Conservation (phyloP, 768 basidiomycete genomes). For the Lactarius sp. region DNA sequence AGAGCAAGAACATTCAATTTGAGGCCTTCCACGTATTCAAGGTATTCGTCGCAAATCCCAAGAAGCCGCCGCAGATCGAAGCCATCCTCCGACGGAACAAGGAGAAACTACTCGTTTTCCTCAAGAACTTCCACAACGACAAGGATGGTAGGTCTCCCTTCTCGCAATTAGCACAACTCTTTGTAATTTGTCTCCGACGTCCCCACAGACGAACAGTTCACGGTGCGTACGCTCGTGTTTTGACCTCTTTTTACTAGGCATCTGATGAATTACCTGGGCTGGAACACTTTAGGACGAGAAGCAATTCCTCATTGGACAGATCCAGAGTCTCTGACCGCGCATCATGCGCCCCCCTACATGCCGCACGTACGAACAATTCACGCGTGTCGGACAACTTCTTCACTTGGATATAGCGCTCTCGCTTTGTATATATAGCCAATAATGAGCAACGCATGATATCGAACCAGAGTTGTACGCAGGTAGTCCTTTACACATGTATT, state of each 20-base stretch:
- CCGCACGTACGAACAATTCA: not conserved
- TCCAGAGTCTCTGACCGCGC: slow-evolving; percentile 59
- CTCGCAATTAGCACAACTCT: not conserved
- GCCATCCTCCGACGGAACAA: slow-evolving; percentile 87
- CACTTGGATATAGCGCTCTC: slow-evolving; percentile 3
- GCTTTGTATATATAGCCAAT: slow-evolving; percentile 19
- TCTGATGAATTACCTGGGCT: slow-evolving; percentile 6
- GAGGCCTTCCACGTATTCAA: slow-evolving; percentile 99
- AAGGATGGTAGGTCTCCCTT: slow-evolving; percentile 70
- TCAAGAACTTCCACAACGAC: slow-evolving; percentile 95
- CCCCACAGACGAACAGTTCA: slow-evolving; percentile 85
- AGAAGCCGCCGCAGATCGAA: slow-evolving; percentile 96
- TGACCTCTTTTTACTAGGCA: slow-evolving; percentile 3
- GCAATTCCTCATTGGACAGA: slow-evolving; percentile 91
- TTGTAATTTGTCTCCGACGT: not conserved
- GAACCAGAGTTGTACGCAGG: slow-evolving; percentile 8
- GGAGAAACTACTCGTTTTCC: slow-evolving; percentile 85
- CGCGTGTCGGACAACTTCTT: not conserved
- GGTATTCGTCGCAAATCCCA: slow-evolving; percentile 99
- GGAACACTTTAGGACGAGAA: slow-evolving; percentile 68
- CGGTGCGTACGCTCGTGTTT: slow-evolving; percentile 39
- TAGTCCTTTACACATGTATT: slow-evolving; percentile 24
- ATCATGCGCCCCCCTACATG: not conserved
- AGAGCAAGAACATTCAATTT: slow-evolving; percentile 99
- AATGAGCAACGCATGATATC: slow-evolving; percentile 10